Evolutionary conservation across 352 stramenopile genomes (phyloP), one percentile per base, ranked within the genome.

Genomic region (Blastocystis hominis): DNA sequence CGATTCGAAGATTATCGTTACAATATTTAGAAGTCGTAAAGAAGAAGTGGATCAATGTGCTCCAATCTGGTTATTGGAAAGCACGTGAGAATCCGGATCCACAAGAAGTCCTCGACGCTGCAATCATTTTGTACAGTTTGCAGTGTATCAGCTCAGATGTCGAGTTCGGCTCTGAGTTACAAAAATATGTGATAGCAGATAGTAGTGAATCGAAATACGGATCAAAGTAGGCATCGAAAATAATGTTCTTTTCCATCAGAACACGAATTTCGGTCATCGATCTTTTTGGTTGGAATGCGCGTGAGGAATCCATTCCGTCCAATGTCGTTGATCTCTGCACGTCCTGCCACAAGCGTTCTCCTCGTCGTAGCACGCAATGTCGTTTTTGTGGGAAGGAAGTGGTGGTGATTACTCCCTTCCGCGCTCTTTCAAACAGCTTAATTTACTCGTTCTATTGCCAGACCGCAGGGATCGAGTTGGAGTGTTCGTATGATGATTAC

Each of bases 211-310:
- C 55, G 79, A 75, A n/a, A 36, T 38, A 44, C 20, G 15, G 4
- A 9, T 53, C 9, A 4, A 66, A 66, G 40, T 75, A 38, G 2
- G 42, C 2, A 69, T 24, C n/a, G 3, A 9, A 44, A 34, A 62
- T 30, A 30, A 30, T 30, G n/a, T 36, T 50, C 3, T 59, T 86
- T 84, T 30, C 30, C 47, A 24, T 34, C 76, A 66, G 44, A 62
- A 64, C 1, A 3, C 3, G 13, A 30, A n/a, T 80, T 4, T 80
- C 30, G 15, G 89, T 62, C n/a, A 86, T 93, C 90, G 91, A 95
- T 36, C 93, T 94, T 64, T 90, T 95, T 34, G 93, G 93, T 0
- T 96, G 93, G 93, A 91, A 95, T 54, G 93, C 93, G n/a, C 88
- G 88, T 24, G 88, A 90, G 3, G 88, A 89, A 0, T 86, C 90